Evolutionary conservation across 768 basidiomycete species (phyloP), one percentile per base, ranked within the genome.

Genomic region (Crucibulum laeve): DNA sequence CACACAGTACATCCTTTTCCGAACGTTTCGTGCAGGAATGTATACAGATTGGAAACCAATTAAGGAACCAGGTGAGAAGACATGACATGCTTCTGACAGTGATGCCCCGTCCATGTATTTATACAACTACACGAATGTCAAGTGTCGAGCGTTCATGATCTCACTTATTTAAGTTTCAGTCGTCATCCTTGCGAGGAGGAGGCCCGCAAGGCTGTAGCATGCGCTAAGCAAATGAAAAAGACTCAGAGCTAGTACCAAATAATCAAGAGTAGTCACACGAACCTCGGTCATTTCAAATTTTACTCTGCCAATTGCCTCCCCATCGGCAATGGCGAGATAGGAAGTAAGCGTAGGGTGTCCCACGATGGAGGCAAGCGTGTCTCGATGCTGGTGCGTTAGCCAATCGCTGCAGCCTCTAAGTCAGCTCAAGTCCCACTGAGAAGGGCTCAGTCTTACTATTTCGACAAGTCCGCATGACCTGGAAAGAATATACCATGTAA

Each of bases 271-370:
- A 19, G 40, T 10, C 33, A 26, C 28, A 60, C 66, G 15, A 46
- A 94, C 95, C 86, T 98, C 94, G 0, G 89, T 84, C 84, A 96
- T 86, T 69, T 99, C 95, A 58, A 96, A 97, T 58, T 80, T 91
- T 2, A 84, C 71, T 33, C 96, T 70, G 6, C 90, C 96, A 43
- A 85, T 80, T n/a, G 90, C 76, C 63, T 97, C 93, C 2, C 92
- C 91, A 51, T 99, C 95, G 11, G 94, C 94, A 55, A 98, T 82
- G 1, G 93, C 84, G 36, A 97, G 73, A 60, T 87, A 99, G 2
- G 90, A 90, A 11, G 82, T 70, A 44, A 99, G 67, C 0, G 89
- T 76, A 3, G 91, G 78, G 61, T 99, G 96, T 2, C 95, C 92
- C 35, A 93, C 82, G 49, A 98, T 93, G 6, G 94, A 87, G 18